phyloP scores from a whole-genome alignment of 305 asterid species.

The Fraxinus xanthoxyloides region DNA sequence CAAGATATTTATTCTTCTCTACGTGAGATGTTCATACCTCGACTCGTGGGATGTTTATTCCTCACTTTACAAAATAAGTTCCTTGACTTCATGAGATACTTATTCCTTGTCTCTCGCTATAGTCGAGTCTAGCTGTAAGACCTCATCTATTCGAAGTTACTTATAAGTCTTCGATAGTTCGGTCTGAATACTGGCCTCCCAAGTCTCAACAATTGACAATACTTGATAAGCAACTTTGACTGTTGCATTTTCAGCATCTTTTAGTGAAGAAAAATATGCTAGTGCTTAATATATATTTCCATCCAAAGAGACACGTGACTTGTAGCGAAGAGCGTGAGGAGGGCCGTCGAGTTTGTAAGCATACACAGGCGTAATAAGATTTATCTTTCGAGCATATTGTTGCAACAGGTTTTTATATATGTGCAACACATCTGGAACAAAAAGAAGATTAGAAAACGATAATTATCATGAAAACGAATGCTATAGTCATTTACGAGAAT shows the following conservation, averaged over 20 bases:
- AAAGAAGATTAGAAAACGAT: slow-evolving; percentile 19
- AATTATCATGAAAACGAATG: background rate
- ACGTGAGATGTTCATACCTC: too few relatives aligned
- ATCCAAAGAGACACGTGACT: slow-evolving; percentile 49
- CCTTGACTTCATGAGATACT: too few relatives aligned
- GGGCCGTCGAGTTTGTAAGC: slow-evolving; percentile 60
- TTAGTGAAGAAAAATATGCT: slow-evolving; percentile 54
- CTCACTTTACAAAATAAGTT: too few relatives aligned
- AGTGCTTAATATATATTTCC: slow-evolving; percentile 47
- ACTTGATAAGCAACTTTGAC: slow-evolving; percentile 38
- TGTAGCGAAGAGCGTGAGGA: slow-evolving; percentile 64
- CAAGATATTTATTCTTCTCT: too few relatives aligned
- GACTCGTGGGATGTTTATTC: too few relatives aligned
- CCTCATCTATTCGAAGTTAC: too few relatives aligned
- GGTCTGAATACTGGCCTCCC: too few relatives aligned
- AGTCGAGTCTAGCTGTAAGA: too few relatives aligned
- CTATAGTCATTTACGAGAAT: background rate
- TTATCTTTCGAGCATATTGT: slow-evolving; percentile 58
- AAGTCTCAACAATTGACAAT: too few relatives aligned
- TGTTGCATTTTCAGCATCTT: slow-evolving; percentile 84
- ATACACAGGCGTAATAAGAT: slow-evolving; percentile 52
- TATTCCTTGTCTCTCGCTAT: too few relatives aligned
- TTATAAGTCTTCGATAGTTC: too few relatives aligned
- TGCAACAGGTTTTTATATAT: slow-evolving; percentile 69
- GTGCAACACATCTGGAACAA: slow-evolving; percentile 38